Evolutionary conservation across 2,329 filamentous ascomycete genomes (phyloP), one percentile per base, ranked within the genome.

Genomic region (Neonectria faginata): DNA sequence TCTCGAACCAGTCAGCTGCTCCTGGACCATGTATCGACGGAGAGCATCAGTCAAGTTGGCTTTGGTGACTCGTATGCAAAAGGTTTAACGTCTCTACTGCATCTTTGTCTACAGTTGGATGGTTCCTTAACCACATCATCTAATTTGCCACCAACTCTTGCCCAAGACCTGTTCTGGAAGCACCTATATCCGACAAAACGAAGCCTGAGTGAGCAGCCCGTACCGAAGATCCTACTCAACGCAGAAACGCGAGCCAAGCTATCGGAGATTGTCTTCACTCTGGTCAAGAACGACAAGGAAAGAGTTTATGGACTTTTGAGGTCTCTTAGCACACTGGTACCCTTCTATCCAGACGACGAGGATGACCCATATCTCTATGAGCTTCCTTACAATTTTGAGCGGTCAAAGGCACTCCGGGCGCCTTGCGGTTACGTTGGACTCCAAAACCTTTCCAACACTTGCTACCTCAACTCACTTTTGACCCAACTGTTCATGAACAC

Each of bases 401-500:
- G 90, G 36, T 79, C 79, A 42, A 89, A 87, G 72, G 86, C 88
- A 16, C 86, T 97, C n/a, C 89, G 93, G 66, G 89, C 92, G 2
- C 80, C 87, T 1, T 92, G 92, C 67, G 94, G 93, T 20, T 97
- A 97, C 76, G 89, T 92, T n/a, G 96, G 96, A 1, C 80, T 99
- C n/a, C 87, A 87, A 61, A 99, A 99, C 73, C 85, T 97, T 16
- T 96, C 93, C 10, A 97, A 97, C 76, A 98, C 97, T 0, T 99
- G 96, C 79, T 99, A 99, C 76, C 86, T 98, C 75, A 99, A 99
- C 77, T 98, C 96, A 0, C 83, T 99, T 0, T 86, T 98, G 65
- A 95, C 94, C 0, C 96, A 99, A 75, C 87, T 99, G 0, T 99
- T 95, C 82, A 98, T 97, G 93, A 98, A 99, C 75, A 81, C 92